phyloP scores from a whole-genome alignment of 768 basidiomycete species.

The Tulasnella calospora region DNA sequence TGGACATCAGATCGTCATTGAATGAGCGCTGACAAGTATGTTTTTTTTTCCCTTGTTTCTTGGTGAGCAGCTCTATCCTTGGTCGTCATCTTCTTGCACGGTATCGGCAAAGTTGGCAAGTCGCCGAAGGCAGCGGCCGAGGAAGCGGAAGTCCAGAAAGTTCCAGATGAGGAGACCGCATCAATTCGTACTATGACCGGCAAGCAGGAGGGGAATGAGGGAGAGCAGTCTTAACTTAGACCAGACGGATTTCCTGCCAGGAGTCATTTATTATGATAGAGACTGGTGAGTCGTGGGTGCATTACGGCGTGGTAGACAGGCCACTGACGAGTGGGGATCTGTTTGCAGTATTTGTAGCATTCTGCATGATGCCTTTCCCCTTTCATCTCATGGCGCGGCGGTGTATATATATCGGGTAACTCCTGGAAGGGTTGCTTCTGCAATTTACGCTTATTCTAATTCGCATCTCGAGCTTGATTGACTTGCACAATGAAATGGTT shows the following conservation, averaged over 20 bases:
- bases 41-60: not conserved
- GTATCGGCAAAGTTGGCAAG: slow-evolving; percentile 28
- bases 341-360: not conserved
- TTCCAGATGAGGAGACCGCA: not conserved
- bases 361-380: not conserved
- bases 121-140: not conserved
- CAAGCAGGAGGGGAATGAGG: not conserved
- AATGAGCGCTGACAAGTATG: not conserved
- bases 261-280: not conserved
- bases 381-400: not conserved
- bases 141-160: not conserved
- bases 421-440: not conserved
- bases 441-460: not conserved
- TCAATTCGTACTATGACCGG: not conserved
- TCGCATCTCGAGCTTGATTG: not conserved
- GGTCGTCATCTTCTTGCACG: slow-evolving; percentile 26
- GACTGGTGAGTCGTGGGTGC: not conserved
- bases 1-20: not conserved
- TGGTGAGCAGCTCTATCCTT: not conserved
- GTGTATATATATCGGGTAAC: not conserved
- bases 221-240: not conserved
- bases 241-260: not conserved
- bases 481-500: too few relatives aligned
- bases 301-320: not conserved
- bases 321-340: not conserved